Conservation (phyloP, 1,139 yeast genomes). For the Arxiozyma slooffiae region DNA sequence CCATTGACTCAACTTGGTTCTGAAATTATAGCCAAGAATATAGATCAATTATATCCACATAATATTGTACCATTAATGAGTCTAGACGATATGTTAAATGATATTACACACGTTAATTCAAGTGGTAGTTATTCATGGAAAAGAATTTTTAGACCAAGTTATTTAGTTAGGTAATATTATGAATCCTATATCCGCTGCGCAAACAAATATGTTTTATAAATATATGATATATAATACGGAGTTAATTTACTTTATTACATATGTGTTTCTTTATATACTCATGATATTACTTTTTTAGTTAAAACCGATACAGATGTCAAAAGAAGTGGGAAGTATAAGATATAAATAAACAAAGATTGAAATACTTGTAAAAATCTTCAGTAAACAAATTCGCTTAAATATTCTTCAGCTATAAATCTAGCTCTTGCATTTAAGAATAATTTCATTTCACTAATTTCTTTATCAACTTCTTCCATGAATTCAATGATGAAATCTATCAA, state of each 20-base stretch:
- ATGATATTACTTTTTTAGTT: neutral
- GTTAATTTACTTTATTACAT: neutral
- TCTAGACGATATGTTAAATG: constrained; percentile 25
- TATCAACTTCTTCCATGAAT: constrained; percentile 98
- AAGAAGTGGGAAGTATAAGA: neutral
- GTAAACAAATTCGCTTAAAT: constrained; percentile 39
- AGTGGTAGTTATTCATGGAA: constrained; percentile 61
- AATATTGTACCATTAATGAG: constrained; percentile 19
- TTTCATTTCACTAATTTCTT: constrained; percentile 97
- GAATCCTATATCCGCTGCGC: constrained; percentile 25
- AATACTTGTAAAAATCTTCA: constrained; percentile 5
- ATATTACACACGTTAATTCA: constrained; percentile 26
- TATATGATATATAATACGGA: neutral
- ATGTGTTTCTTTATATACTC: neutral
- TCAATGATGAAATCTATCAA: constrained; percentile 93
- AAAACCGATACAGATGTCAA: neutral
- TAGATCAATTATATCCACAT: constrained; percentile 22
- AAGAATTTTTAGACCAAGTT: constrained; percentile 64
- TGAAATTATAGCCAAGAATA: constrained; percentile 24
- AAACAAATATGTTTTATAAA: constrained; percentile 12
- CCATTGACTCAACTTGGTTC: constrained; percentile 20
- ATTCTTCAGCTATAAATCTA: constrained; percentile 94
- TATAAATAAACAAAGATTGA: neutral
- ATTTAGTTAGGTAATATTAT: constrained; percentile 45
- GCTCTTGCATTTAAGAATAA: constrained; percentile 94